Conservation (phyloP, 2,329 filamentous ascomycete genomes). For the Penicillium sp. region DNA sequence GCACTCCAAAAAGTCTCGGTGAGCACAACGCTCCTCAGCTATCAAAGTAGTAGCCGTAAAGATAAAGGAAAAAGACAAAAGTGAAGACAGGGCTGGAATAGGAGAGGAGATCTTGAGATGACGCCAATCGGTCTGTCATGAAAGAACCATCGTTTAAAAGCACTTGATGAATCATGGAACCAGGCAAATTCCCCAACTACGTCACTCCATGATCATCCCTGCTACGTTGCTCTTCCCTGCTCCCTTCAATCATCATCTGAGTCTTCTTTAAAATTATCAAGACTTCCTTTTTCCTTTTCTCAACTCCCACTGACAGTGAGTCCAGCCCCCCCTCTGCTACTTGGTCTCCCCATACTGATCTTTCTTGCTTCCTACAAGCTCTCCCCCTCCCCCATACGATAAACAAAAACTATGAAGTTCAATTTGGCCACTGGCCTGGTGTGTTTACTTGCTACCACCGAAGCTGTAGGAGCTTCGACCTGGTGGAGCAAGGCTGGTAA, state of each 20-base stretch:
- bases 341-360: neutral
- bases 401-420: constrained; percentile 63
- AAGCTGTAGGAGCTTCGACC: constrained; percentile 65
- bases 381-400: neutral
- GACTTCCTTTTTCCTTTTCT: neutral
- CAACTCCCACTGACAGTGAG: constrained; percentile 2
- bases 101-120: constrained; percentile 2
- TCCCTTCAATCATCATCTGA: constrained; percentile 8
- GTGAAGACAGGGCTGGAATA: neutral
- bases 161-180: constrained; percentile 26
- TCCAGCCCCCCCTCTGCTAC: neutral
- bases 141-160: constrained; percentile 2
- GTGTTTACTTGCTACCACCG: constrained; percentile 63
- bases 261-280: constrained; percentile 9
- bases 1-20: neutral
- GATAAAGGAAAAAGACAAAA: neutral
- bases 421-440: constrained; percentile 63
- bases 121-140: constrained; percentile 5
- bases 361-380: neutral
- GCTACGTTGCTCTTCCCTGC: constrained; percentile 16
- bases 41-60: neutral
- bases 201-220: constrained; percentile 34
- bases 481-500: constrained; percentile 85
- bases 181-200: constrained; percentile 27
- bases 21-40: neutral